Evolutionary conservation across 768 basidiomycete species (phyloP).

Genomic region (Heimioporus sp.): DNA sequence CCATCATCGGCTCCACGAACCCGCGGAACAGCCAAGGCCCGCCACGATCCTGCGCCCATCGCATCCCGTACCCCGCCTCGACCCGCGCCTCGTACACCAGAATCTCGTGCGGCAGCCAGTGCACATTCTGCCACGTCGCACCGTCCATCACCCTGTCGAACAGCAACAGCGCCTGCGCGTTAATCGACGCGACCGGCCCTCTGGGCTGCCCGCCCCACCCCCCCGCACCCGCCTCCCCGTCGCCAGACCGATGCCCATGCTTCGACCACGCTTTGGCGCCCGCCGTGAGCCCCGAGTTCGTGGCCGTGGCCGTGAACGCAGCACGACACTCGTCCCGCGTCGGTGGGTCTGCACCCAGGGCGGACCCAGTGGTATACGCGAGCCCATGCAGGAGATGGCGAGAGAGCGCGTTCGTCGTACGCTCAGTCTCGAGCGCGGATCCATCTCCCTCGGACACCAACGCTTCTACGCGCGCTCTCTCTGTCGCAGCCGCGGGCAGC

Average conservation of each 20-base stretch:
- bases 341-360: conserved; percentile 51
- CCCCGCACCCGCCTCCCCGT: conserved; percentile 26
- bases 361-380: conserved; percentile 60
- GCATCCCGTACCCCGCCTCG: conserved; percentile 62
- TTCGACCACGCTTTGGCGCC: conserved; percentile 69
- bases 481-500: conserved; percentile 35
- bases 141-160: conserved; percentile 53
- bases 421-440: conserved; percentile 12
- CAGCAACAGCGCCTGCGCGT: conserved; percentile 47
- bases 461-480: conserved; percentile 35
- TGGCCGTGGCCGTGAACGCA: conserved; percentile 46
- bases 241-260: conserved; percentile 54
- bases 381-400: conserved; percentile 49
- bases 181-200: conserved; percentile 52
- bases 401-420: conserved; percentile 34
- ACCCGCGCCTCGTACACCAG: conserved; percentile 63
- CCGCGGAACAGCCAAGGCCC: conserved; percentile 53
- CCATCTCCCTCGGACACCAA: conserved; percentile 11
- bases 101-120: conserved; percentile 62
- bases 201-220: conserved; percentile 59
- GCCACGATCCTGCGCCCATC: conserved; percentile 55
- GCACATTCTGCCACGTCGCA: conserved; percentile 62
- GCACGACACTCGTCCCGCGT: conserved; percentile 45
- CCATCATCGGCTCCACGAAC: conserved; percentile 68
- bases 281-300: conserved; percentile 50